These are phyloP conservation scores for Cardamine resedifolia DNA, from an alignment of 345 rosid genomes.

Conservation along the genomic window DNA sequence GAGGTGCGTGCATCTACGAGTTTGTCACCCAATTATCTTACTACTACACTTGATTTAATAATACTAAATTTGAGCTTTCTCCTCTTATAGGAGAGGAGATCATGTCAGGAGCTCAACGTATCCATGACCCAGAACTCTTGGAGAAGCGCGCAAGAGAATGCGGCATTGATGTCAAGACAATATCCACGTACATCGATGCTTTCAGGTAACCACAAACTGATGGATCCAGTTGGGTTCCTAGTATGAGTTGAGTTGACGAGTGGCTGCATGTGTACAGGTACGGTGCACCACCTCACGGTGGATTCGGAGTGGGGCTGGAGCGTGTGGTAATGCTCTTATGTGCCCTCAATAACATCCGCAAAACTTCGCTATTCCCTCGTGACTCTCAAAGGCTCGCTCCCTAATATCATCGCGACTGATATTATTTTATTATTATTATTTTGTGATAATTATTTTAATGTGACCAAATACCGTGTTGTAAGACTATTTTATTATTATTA, in stretches of 20 bases:
- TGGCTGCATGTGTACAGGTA: neutral
- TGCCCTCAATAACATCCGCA: slow-evolving; percentile 69
- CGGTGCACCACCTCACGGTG: neutral
- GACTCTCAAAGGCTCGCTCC: slow-evolving; percentile 78
- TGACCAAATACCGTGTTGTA: no score
- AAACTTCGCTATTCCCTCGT: slow-evolving; percentile 80
- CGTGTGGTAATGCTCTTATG: slow-evolving; percentile 86
- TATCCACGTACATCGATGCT: slow-evolving; percentile 65
- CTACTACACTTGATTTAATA: no score
- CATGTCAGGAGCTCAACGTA: no score
- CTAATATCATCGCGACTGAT: slow-evolving; percentile 4
- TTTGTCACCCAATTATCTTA: neutral
- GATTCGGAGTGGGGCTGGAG: neutral
- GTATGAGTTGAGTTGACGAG: neutral
- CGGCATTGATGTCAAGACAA: slow-evolving; percentile 65
- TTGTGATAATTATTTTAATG: no score
- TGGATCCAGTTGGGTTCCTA: no score
- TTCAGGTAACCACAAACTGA: slow-evolving; percentile 36
- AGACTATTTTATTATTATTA: no score
- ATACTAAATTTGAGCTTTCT: no score
- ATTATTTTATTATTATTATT: no score
- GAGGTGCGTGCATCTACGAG: neutral
- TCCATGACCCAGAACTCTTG: no score
- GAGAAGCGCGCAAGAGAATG: slow-evolving; percentile 54
- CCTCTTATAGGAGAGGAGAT: no score